These are phyloP conservation scores for Harringtonia aguacate DNA, from an alignment of 2,329 filamentous ascomycete species.

Conservation along the genomic window DNA sequence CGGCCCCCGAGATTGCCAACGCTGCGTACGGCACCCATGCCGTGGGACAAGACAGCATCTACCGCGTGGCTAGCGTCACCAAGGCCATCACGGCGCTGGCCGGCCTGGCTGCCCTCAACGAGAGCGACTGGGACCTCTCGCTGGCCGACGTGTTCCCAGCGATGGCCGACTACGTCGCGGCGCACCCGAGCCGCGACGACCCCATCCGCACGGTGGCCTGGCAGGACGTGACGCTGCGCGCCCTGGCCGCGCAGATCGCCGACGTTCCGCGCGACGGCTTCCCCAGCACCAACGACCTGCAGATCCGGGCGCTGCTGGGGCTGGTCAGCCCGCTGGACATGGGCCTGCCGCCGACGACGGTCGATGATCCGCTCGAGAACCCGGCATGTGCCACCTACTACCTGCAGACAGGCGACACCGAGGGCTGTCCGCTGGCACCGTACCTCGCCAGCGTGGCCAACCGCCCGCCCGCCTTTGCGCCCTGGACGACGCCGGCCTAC, in stretches of 20 bases:
- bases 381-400: slow-evolving; percentile 2
- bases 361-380: slow-evolving; percentile 2
- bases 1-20: slow-evolving; percentile 19
- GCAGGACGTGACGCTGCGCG: slow-evolving; percentile 16
- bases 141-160: slow-evolving; percentile 4
- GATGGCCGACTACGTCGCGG: slow-evolving; percentile 11
- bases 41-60: slow-evolving; percentile 23
- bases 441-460: slow-evolving; percentile 6
- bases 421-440: neutral
- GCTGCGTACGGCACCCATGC: slow-evolving; percentile 15
- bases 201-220: slow-evolving; percentile 20
- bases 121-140: slow-evolving; percentile 3
- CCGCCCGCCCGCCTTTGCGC: slow-evolving; percentile 27
- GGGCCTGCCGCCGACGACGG: slow-evolving; percentile 3
- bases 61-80: slow-evolving; percentile 26
- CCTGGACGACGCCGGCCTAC: slow-evolving; percentile 35
- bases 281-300: slow-evolving; percentile 3
- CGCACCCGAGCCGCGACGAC: slow-evolving; percentile 10
- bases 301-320: neutral
- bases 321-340: neutral
- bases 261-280: slow-evolving; percentile 14
- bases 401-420: neutral
- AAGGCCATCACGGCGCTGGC: slow-evolving; percentile 23
- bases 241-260: slow-evolving; percentile 15
- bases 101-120: slow-evolving; percentile 13